Conservation (phyloP, 1,284 basidiomycete species). For the Agaricales sp. region DNA sequence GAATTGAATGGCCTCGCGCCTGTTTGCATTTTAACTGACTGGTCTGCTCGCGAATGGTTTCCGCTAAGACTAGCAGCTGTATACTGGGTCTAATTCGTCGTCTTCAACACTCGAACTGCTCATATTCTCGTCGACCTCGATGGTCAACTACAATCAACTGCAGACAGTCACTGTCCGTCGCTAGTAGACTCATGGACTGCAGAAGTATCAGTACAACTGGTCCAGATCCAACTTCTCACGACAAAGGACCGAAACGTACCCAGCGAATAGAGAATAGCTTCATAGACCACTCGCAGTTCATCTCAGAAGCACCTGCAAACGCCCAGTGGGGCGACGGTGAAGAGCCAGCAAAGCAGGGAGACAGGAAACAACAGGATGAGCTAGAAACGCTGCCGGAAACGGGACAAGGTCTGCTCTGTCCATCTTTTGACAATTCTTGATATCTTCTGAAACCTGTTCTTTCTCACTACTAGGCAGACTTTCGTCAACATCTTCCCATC, state of each 20-base stretch:
- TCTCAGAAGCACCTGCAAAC: constrained; percentile 28
- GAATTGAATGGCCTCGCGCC: too few relatives aligned
- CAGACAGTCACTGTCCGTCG: too few relatives aligned
- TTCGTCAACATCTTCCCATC: constrained; percentile 48
- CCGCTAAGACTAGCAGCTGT: too few relatives aligned
- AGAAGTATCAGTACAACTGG: too few relatives aligned
- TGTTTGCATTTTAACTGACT: too few relatives aligned
- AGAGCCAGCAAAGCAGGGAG: constrained; percentile 17
- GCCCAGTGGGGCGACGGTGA: constrained; percentile 26
- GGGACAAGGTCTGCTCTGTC: constrained; percentile 14
- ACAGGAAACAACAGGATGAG: constrained; percentile 16
- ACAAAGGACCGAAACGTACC: neutral
- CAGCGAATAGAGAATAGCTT: constrained; percentile 24
- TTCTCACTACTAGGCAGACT: constrained; percentile 45
- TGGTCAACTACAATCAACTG: too few relatives aligned
- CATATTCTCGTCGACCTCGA: too few relatives aligned
- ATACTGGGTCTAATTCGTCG: too few relatives aligned
- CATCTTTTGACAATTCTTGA: neutral
- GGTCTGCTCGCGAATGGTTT: too few relatives aligned
- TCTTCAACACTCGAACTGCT: too few relatives aligned
- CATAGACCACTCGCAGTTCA: constrained; percentile 33
- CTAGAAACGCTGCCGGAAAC: constrained; percentile 21
- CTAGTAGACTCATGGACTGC: too few relatives aligned
- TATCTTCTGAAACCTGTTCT: constrained; percentile 2
- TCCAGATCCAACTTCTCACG: too few relatives aligned